These are phyloP conservation scores for Retiboletus flavoniger DNA, from an alignment of 1,284 basidiomycete species.

Conservation along the genomic window DNA sequence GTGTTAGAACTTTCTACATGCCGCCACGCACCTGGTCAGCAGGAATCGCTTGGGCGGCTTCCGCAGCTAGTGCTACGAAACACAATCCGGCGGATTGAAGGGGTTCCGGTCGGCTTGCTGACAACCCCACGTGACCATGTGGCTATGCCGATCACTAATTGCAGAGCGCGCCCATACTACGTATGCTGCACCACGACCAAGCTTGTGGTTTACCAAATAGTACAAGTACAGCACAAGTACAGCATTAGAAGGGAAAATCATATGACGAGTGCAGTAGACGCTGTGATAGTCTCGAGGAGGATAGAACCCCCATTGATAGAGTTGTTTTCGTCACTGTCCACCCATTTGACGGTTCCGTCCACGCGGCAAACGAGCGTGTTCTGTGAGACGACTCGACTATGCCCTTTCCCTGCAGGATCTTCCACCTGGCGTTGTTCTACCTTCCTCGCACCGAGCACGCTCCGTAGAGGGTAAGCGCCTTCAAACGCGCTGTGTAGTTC, in stretches of 20 bases:
- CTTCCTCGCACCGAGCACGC: slow-evolving; percentile 23
- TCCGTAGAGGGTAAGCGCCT: slow-evolving; percentile 40
- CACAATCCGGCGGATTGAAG: too few species aligned
- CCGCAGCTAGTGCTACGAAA: too few species aligned
- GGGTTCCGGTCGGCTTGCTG: too few species aligned
- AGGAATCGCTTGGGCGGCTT: too few species aligned
- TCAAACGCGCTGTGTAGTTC: slow-evolving; percentile 43
- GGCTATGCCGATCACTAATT: too few species aligned
- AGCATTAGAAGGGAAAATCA: slow-evolving; percentile 10
- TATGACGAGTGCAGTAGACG: slow-evolving; percentile 17
- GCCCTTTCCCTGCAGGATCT: slow-evolving; percentile 41
- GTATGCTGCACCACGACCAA: too few species aligned
- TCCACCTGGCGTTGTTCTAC: slow-evolving; percentile 24
- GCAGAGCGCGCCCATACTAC: too few species aligned
- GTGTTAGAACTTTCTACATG: too few species aligned
- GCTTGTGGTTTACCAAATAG: too few species aligned
- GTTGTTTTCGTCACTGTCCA: slow-evolving; percentile 16
- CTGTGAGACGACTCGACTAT: slow-evolving; percentile 29
- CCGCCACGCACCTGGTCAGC: too few species aligned
- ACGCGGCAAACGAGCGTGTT: slow-evolving; percentile 1
- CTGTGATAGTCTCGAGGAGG: slow-evolving; percentile 15
- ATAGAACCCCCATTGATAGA: slow-evolving; percentile 18
- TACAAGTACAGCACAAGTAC: too few species aligned
- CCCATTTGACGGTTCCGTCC: slow-evolving; percentile 25
- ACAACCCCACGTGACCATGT: too few species aligned